phyloP scores from a whole-genome alignment of 352 stramenopile genomes.

The Elongisporangium undulatum region DNA sequence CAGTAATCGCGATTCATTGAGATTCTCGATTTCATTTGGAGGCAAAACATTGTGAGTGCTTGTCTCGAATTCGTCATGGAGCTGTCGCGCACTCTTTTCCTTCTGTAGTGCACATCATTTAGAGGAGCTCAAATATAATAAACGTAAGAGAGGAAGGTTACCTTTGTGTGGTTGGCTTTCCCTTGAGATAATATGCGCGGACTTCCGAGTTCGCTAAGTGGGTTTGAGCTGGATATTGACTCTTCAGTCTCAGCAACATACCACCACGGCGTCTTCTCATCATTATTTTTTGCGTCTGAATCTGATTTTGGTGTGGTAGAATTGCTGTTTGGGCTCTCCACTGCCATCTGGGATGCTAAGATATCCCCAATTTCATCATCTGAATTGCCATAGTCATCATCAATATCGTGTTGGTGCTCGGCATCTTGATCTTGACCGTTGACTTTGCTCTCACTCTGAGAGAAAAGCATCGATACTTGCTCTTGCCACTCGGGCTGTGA shows the following conservation, averaged over 20 bases:
- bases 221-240: conserved; percentile 20
- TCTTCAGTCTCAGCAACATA: conserved; percentile 30
- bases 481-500: conserved; percentile 14
- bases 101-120: conserved; percentile 1
- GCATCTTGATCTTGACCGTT: conserved; percentile 12
- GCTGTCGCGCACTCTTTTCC: background rate
- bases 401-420: conserved; percentile 18
- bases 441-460: conserved; percentile 11
- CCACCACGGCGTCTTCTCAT: conserved; percentile 37
- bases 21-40: background rate
- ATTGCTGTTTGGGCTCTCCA: conserved; percentile 15
- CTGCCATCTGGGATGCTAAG: conserved; percentile 44
- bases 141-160: background rate
- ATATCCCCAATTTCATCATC: conserved; percentile 68
- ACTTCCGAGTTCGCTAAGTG: conserved; percentile 46
- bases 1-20: background rate
- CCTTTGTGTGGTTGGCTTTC: background rate
- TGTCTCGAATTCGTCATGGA: background rate
- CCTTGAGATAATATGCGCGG: conserved; percentile 20
- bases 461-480: conserved; percentile 12
- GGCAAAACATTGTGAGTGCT: background rate
- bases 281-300: background rate
- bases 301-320: conserved; percentile 6
- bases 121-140: background rate
- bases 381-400: conserved; percentile 2